These are phyloP conservation scores for Candida michaelii DNA, from an alignment of 805 yeast species.

Conservation along the genomic window DNA sequence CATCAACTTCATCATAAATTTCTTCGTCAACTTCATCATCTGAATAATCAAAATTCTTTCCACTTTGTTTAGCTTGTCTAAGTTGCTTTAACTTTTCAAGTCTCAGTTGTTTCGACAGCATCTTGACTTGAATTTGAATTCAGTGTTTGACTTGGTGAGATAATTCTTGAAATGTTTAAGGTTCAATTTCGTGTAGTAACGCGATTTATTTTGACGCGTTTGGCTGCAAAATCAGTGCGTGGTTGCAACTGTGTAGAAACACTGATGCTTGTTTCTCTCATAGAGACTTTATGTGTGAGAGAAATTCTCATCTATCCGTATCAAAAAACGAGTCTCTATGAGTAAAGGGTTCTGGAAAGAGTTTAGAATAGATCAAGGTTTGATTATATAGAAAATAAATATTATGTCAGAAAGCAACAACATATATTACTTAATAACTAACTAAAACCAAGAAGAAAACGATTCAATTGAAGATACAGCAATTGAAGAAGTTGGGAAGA, in stretches of 20 bases:
- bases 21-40: slow-evolving; percentile 39
- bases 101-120: slow-evolving; percentile 33
- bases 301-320: no score
- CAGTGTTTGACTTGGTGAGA: not conserved
- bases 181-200: not conserved
- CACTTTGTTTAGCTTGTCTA: slow-evolving; percentile 48
- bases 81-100: slow-evolving; percentile 18
- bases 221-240: not conserved
- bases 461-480: not conserved
- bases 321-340: no score
- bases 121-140: slow-evolving; percentile 6
- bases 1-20: slow-evolving; percentile 88
- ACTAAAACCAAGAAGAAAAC: not conserved
- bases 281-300: no score
- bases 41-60: slow-evolving; percentile 41
- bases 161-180: not conserved
- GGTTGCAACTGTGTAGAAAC: no score
- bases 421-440: not conserved
- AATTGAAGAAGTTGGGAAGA: no score
- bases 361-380: no score
- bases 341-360: no score
- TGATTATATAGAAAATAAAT: no score
- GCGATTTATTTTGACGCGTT: not conserved
- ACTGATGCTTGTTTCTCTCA: no score
- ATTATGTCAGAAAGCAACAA: no score